Evolutionary conservation across 495 filamentous ascomycete species (phyloP), one percentile per base, ranked within the genome.

Genomic region (Aspergillus homomorphus): DNA sequence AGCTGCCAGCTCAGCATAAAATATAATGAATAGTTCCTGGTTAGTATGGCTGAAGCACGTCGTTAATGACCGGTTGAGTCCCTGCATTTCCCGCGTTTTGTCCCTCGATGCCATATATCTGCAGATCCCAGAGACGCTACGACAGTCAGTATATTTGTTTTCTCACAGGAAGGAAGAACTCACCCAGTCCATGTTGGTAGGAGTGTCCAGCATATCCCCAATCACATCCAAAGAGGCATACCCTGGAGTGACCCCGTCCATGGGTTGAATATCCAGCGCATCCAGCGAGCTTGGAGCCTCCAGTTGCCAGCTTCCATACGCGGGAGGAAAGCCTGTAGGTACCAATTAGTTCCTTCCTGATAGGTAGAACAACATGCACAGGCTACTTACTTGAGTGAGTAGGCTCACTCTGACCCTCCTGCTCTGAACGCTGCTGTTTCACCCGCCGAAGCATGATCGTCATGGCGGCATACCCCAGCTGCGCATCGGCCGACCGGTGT

Each of bases 381-480:
- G 28, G 10, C 4, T 41, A 24, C 53, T 43, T 3, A 21, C 22
- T 26, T 50, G 26, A 7, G 44, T 20, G 8, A n/a, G n/a, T 6
- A 48, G 33, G 45, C 10, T 48, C 33, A 4, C 16, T 23, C 7
- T 12, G 18, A 2, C 5, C 23, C 20, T 61, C 60, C 14, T 54
- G 19, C 12, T 23, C 53, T 12, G 6, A 14, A 38, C 12, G 33
- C 33, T 38, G 33, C 23, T 51, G 53, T 42, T 83, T 85, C 15
- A 93, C 77, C 66, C 91, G 87, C 21, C 82, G 78, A 46, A 96
- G 76, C 85, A 94, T 93, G 49, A 92, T 82, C 21, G 80, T 80
- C 33, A 96, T 72, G 2, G 89, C 82, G 19, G 78, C 80, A 52
- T 83, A 85, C 9, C 89, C 91, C 67, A 92, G 92, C 64, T 88